Evolutionary conservation across 129 eudicot genomes (phyloP).

Genomic region (Cynara cardunculus): DNA sequence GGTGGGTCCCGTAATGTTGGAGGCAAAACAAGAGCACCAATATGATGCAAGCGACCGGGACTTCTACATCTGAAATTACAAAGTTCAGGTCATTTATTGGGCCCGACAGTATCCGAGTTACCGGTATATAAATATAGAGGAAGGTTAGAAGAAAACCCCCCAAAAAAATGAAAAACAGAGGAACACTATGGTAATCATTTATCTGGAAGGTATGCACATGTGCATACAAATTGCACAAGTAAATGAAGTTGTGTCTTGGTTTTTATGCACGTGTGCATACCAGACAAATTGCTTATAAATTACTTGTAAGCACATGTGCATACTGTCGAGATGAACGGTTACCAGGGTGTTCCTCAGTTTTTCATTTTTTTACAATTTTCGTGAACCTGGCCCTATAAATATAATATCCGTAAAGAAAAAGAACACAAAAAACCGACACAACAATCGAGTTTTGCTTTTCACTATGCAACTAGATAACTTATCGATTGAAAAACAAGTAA

Average conservation of each 20-base stretch:
- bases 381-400: neutral
- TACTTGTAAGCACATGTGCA: no score
- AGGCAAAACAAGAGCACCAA: conserved; percentile 70
- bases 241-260: no score
- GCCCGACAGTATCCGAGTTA: neutral
- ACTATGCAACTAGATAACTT: conserved; percentile 22
- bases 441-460: conserved; percentile 11
- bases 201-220: no score
- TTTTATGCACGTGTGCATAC: no score
- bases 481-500: conserved; percentile 18
- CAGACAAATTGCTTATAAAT: no score
- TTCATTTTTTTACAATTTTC: no score
- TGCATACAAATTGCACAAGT: no score
- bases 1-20: conserved; percentile 86
- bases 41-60: conserved; percentile 71
- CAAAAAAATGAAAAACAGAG: no score
- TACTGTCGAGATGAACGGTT: no score
- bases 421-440: neutral
- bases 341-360: no score
- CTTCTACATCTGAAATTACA: conserved; percentile 65
- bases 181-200: no score
- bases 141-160: no score
- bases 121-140: neutral
- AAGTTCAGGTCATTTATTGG: neutral
- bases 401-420: neutral